Evolutionary conservation across 2,329 filamentous ascomycete genomes (phyloP), one percentile per base, ranked within the genome.

Genomic region (Coniosporium tulheliwenetii): DNA sequence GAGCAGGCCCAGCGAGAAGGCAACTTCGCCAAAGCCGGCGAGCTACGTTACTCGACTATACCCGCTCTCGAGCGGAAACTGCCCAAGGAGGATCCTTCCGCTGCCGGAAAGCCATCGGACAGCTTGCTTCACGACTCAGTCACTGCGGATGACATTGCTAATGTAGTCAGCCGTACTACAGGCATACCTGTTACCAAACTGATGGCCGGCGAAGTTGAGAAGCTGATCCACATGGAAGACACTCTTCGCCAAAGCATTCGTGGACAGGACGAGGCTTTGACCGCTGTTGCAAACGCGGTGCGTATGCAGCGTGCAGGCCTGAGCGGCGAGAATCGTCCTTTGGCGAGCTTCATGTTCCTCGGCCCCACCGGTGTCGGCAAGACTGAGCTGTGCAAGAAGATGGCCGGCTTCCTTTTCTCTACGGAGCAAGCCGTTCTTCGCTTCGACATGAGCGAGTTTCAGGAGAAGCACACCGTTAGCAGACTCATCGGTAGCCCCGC

Each of bases 381-480:
- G 67, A 98, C 91, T 2, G 87, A 96, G 56, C 75, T 96, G 1
- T 94, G 87, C 70, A 96, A 96, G 69, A 89, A 93, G 58, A 79
- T 98, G 51, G 91, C 91, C 1, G 75, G 73, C 43, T 96, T 95
- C 65, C 69, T 98, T 32, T 98, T 96, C 63, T 91, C 83, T 1
- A 94, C 85, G 1, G 85, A 94, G 52, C 77, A 78, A 26, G 89
- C 91, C 2, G 85, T 98, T 19, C 77, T 95, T 30, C 75, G 91
- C 30, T 96, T 96, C 60, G 91, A 96, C 60, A 96, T 96, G 91
- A 85, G 79, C 51, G 91, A 98, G 56, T 96, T 95, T 58, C 86
- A 93, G 56, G 91, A 96, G 57, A 94, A 93, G 60, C 89, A 96
- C 56, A 96, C 91, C 3, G 83, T 96, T 42, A 93, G 85, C 26